These are phyloP conservation scores for Nissolia schottii DNA, from an alignment of 306 rosid species.

Conservation along the genomic window DNA sequence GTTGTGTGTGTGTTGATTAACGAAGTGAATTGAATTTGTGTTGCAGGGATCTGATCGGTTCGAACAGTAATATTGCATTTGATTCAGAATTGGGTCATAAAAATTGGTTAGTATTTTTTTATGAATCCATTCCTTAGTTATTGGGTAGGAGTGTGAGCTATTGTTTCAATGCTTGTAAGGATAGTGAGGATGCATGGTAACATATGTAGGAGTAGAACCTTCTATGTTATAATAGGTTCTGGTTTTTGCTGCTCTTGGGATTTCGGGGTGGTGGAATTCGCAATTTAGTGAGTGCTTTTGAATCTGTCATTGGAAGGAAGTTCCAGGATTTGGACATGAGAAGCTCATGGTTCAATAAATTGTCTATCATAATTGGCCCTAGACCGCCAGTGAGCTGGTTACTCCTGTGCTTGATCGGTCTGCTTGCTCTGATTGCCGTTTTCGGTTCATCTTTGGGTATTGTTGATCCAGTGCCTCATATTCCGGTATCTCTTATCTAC, in stretches of 20 bases:
- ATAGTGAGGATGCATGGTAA: slow-evolving; percentile 30
- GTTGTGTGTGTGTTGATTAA: slow-evolving; percentile 16
- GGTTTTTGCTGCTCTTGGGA: slow-evolving; percentile 43
- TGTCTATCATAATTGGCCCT: slow-evolving; percentile 53
- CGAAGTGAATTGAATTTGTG: slow-evolving; percentile 36
- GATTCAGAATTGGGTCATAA: background rate
- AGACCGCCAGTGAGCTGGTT: slow-evolving; percentile 69
- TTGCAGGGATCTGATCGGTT: slow-evolving; percentile 47
- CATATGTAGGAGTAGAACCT: slow-evolving; percentile 25
- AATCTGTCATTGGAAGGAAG: slow-evolving; percentile 21
- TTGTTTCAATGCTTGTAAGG: slow-evolving; percentile 43
- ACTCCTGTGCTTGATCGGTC: slow-evolving; percentile 58
- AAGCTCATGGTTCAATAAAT: slow-evolving; percentile 67
- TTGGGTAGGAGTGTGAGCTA: slow-evolving; percentile 38
- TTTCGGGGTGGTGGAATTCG: slow-evolving; percentile 33
- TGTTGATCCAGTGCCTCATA: slow-evolving; percentile 39
- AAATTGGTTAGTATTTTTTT: background rate
- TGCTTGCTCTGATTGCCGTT: slow-evolving; percentile 53
- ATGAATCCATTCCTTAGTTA: slow-evolving; percentile 8
- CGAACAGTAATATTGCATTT: slow-evolving; percentile 17
- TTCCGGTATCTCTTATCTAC: slow-evolving; percentile 49
- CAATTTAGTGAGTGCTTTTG: slow-evolving; percentile 33
- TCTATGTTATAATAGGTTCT: slow-evolving; percentile 38
- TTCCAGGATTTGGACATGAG: slow-evolving; percentile 68
- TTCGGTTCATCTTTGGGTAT: slow-evolving; percentile 56